Evolutionary conservation across 176 grass and related monocot genomes (phyloP), one percentile per base, ranked within the genome.

Genomic region (Lolium perenne): DNA sequence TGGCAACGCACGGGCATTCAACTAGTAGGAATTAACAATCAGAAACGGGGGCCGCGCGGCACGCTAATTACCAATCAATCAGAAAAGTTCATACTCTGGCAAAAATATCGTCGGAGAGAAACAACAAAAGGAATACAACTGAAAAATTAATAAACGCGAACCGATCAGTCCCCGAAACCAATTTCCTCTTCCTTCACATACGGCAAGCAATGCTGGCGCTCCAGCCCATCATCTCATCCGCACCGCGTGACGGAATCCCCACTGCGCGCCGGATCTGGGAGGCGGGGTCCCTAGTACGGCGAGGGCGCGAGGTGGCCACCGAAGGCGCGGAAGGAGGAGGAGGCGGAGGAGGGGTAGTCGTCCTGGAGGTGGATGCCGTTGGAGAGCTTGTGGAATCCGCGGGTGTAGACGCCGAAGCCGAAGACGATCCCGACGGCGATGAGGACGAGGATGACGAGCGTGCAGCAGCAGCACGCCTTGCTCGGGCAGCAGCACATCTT

Each of bases 401-500:
- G 82, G 63, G 91, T 82, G 87, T 94, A 97, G 80, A 97, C 15
- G 76, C 94, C 94, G 75, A 97, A 94, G 72, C 94, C 94, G 82
- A 97, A 97, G 80, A 97, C 90, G 83, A 97, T 2, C 12, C 94
- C 94, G 56, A 97, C 75, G 15, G 56, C 82, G 38, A 97, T 14
- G 16, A 94, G 75, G 23, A 92, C 86, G 76, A 94, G 92, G 20
- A 94, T 25, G 77, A 97, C 22, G 54, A 97, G 84, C 53, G 85
- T 88, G 85, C 94, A 97, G 56, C 94, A 64, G 88, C 92, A 94
- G 90, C 94, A 97, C 78, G 88, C 85, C 86, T 94, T 97, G 90
- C 94, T 92, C 49, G 91, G 92, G 84, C 50, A 95, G 82, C 94
- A 95, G 84, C 94, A 95, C 94, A 95, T 95, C 89, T 82, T 71